Evolutionary conservation across 495 filamentous ascomycete species (phyloP).

Genomic region (Penicillium lividum): DNA sequence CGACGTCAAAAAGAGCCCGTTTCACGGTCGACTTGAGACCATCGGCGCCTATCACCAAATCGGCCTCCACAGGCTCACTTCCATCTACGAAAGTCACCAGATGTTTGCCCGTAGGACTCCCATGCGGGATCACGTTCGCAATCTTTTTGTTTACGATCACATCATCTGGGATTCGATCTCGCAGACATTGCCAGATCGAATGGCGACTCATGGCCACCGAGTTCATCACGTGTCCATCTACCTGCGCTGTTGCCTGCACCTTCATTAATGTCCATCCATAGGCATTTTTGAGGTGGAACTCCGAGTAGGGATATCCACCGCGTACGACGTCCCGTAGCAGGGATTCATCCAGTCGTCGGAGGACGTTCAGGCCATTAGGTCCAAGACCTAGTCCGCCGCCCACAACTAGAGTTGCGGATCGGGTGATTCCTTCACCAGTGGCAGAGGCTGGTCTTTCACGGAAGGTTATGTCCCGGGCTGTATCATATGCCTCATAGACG

Average conservation of each 20-base stretch:
- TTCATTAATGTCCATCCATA: slow-evolving; percentile 10
- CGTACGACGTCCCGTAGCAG: slow-evolving; percentile 38
- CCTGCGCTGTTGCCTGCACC: slow-evolving; percentile 21
- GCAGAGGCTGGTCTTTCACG: slow-evolving; percentile 15
- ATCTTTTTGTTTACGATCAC: slow-evolving; percentile 12
- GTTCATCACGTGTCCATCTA: slow-evolving; percentile 18
- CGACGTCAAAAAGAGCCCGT: slow-evolving; percentile 9
- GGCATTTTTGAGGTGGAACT: slow-evolving; percentile 36
- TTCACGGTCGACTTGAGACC: slow-evolving; percentile 13
- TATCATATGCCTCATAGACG: slow-evolving; percentile 41
- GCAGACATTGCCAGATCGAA: slow-evolving; percentile 14
- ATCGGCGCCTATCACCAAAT: slow-evolving; percentile 25
- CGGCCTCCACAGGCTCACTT: slow-evolving; percentile 11
- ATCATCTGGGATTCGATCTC: slow-evolving; percentile 6
- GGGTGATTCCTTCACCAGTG: slow-evolving; percentile 11
- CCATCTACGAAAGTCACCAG: slow-evolving; percentile 9
- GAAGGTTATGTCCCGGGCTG: slow-evolving; percentile 23
- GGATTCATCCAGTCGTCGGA: slow-evolving; percentile 39
- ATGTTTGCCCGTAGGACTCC: slow-evolving; percentile 5
- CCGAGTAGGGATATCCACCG: slow-evolving; percentile 37
- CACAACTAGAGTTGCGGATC: slow-evolving; percentile 39
- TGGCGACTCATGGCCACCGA: slow-evolving; percentile 13
- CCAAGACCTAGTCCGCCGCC: slow-evolving; percentile 52
- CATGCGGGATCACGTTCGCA: not conserved
- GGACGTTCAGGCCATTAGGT: slow-evolving; percentile 52